phyloP scores from a whole-genome alignment of 495 filamentous ascomycete genomes.

The Xylaria intraflava region DNA sequence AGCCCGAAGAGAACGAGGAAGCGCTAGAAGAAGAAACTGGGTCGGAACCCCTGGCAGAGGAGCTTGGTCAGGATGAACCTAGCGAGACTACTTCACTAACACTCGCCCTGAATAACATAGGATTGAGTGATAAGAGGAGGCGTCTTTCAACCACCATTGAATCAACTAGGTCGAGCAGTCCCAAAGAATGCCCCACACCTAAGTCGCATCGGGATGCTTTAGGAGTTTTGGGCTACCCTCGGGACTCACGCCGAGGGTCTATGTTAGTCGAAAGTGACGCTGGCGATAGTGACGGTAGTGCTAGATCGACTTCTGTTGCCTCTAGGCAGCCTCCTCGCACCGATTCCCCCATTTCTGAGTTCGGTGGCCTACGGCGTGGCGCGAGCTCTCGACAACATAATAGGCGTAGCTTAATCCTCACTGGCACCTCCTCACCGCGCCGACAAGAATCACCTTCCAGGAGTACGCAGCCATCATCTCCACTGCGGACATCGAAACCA shows the following conservation, averaged over 20 bases:
- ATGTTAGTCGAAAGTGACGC: constrained; percentile 72
- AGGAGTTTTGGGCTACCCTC: constrained; percentile 55
- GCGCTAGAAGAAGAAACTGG: constrained; percentile 24
- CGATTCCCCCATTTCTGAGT: constrained; percentile 86
- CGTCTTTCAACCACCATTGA: constrained; percentile 34
- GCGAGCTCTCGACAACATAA: constrained; percentile 70
- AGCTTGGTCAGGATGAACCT: constrained; percentile 45
- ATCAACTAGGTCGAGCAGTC: constrained; percentile 77
- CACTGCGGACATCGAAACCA: constrained; percentile 78
- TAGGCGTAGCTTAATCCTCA: constrained; percentile 72
- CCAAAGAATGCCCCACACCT: constrained; percentile 84
- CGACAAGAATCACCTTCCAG: constrained; percentile 83
- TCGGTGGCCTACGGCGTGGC: constrained; percentile 59
- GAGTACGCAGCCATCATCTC: constrained; percentile 68
- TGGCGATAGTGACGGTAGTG: constrained; percentile 77
- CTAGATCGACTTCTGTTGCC: constrained; percentile 69
- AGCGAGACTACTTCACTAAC: constrained; percentile 55
- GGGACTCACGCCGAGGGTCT: constrained; percentile 61
- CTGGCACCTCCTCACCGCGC: constrained; percentile 66
- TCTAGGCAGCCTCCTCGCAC: constrained; percentile 59
- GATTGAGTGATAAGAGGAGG: constrained; percentile 35
- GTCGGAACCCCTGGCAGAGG: constrained; percentile 32
- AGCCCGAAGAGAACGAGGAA: constrained; percentile 34
- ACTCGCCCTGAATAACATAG: constrained; percentile 46
- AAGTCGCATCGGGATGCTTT: constrained; percentile 71